Base-by-base conservation (phyloP, 2,329 filamentous ascomycete genomes). In the Colletotrichum orchidophilum region DNA sequence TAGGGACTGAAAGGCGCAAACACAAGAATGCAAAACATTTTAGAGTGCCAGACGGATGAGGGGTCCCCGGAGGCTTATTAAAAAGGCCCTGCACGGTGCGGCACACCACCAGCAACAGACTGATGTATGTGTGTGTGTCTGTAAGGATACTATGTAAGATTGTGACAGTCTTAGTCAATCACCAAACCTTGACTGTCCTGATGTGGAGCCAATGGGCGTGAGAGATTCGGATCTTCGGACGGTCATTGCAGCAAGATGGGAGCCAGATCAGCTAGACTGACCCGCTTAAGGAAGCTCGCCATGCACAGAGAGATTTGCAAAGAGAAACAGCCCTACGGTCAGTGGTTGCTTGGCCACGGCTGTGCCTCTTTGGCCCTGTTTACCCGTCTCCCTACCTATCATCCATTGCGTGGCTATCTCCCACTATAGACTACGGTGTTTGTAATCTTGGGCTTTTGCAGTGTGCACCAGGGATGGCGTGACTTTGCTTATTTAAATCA, bases 191-290 rank as follows among this genome's bases (percentile, higher is more conserved):
- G 58, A 59, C 15, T 60, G 64, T 68, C 68, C 63, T 71, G 58
- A 26, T 24, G 63, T 71, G 68, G 68, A 71, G 58, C 64, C 64
- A 71, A 71, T 62, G 58, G 31, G 31, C 33, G n/a, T 59, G 42
- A 63, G 63, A 71, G 58, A 71, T 71, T 71, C 68, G 42, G 68
- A 71, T 71, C 68, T 53, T 71, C 68, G 53, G 42, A 35, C 46
- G 26, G 39, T 31, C 57, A 35, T 42, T 27, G 66, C 53, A 59
- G 64, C 58, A 57, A 59, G 42, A 53, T 63, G 42, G 42, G 15
- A 53, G 39, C 18, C 52, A 29, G 58, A 68, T 71, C 57, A 33
- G 24, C 68, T 21, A 49, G 18, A 46, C 54, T 68, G 68, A 71
- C 64, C 68, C 68, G 68, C 13, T 46, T 33, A 35, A 26, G 31